Evolutionary conservation across 306 rosid species (phyloP), one percentile per base, ranked within the genome.

Genomic region (Elaeagnus macrophylla): DNA sequence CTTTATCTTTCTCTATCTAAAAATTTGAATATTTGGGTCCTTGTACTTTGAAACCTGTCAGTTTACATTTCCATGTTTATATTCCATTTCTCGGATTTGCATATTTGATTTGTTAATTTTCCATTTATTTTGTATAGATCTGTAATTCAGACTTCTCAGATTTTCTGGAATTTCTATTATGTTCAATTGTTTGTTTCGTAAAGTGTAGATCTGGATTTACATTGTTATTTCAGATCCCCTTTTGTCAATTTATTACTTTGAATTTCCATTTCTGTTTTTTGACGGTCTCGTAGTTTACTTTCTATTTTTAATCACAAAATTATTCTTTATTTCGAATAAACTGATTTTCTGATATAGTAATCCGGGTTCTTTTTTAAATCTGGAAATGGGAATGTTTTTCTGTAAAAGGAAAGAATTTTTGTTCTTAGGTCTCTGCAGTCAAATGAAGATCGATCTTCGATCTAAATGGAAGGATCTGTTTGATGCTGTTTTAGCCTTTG

Each of bases 11-110:
- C 68, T 52, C 51, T 51, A 52, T 67, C 72, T 61, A 73, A 69
- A 25, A 65, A 55, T 79, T 86, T 83, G 86, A 81, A 86, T 86
- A 66, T 67, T 81, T 79, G 94, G 95, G 95, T 77, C 86, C 32
- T 25, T 64, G 72, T 76, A 80, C 91, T 76, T 61, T 56, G 79
- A 48, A 60, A 48, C 81, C 72, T 74, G 75, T 71, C 80, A 67
- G 60, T 72, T 84, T 72, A 77, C 70, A 71, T 66, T 59, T 15
- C 67, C n/a, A 7, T 45, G 7, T 45, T 9, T 69, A 12, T 62
- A 16, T 25, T 25, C 4, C 32, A 35, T 59, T 48, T 57, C 59
- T 60, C 48, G 37, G 10, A 53, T 32, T 25, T 25, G 32, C 4
- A 25, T 25, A 25, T 25, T 25, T 8, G n/a, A 69, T 54, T 72